phyloP scores from a whole-genome alignment of 2,329 filamentous ascomycete genomes.

The Penicillium sp. region DNA sequence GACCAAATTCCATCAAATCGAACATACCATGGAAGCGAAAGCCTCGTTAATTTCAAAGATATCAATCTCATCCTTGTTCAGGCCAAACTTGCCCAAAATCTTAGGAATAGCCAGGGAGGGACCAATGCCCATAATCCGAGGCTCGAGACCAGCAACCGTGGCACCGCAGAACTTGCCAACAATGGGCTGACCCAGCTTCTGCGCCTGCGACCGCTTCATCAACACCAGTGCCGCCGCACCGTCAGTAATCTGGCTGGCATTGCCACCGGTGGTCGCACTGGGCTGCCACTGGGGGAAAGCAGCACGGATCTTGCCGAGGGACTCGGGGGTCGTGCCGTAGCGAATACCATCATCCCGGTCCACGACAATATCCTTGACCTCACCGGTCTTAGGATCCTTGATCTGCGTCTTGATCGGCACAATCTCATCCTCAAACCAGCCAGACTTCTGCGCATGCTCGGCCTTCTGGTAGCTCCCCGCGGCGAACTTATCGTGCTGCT shows the following conservation, averaged over 20 bases:
- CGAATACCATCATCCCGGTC: conserved; percentile 81
- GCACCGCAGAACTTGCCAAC: conserved; percentile 86
- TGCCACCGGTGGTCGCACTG: conserved; percentile 87
- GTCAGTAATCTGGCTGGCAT: conserved; percentile 89
- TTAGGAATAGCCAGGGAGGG: conserved; percentile 91
- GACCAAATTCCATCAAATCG: neutral
- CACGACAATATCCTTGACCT: conserved; percentile 76
- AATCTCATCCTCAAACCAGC: conserved; percentile 86
- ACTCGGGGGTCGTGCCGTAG: conserved; percentile 78
- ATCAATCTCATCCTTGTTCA: conserved; percentile 53
- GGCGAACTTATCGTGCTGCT: conserved; percentile 79
- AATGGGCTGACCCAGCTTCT: conserved; percentile 80
- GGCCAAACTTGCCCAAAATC: conserved; percentile 77
- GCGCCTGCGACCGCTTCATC: conserved; percentile 86
- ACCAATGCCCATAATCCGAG: conserved; percentile 89
- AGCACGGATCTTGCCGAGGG: conserved; percentile 77
- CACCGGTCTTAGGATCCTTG: conserved; percentile 84
- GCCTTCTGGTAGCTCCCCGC: conserved; percentile 86
- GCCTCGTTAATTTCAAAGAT: conserved; percentile 72
- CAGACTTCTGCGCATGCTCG: conserved; percentile 73
- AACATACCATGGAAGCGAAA: conserved; percentile 66
- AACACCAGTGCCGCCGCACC: conserved; percentile 87
- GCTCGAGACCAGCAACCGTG: conserved; percentile 79
- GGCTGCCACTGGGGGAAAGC: conserved; percentile 76
- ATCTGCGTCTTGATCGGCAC: conserved; percentile 77